Evolutionary conservation across 345 rosid species (phyloP), one percentile per base, ranked within the genome.

Genomic region (Salix exigua): DNA sequence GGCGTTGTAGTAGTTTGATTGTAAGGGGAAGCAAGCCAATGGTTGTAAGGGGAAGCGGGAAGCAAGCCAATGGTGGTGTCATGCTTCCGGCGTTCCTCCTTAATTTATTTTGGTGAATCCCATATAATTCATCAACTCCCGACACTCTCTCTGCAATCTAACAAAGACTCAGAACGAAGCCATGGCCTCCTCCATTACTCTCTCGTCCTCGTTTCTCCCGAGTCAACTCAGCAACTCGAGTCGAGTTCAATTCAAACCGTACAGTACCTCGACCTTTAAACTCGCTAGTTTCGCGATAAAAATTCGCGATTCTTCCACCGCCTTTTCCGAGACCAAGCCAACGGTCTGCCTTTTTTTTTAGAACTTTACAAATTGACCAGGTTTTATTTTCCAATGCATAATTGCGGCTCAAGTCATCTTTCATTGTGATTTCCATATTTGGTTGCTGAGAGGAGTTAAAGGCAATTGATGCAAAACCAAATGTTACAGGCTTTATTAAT

Each of bases 291-390:
- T 80, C 30, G 71, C 71, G 6, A 38, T 72, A 31, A 81, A 75
- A 82, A 42, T 88, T 64, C 86, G 88, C 14, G 92, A 90, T 79
- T 81, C 88, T 44, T 82, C 87, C 18, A 38, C 91, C 18, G 38
- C 84, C 80, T 71, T 62, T 53, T 5, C 65, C 8, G 91, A 87
- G 74, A 71, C 87, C 74, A 77, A 81, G n/a, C 84, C 87, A 33
- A 79, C 68, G 83, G 92, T 87, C 83, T 19, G 81, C 16, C 26
- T 68, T 11, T n/a, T 11, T 55, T 42, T 13, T 21, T 30, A 17
- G 4, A 44, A 1, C 10, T 0, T 51, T 23, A 26, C 66, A 16
- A 19, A 8, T 67, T 23, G 38, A 6, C 17, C 16, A 2, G 25
- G 5, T 40, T 23, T 53, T 67, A 14, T 5, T 23, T 21, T 58